A percentile compares a stretch with the other conserved stretches of the same genome.
Conservation (phyloP, 495 filamentous ascomycete genomes). For the Pyronema domesticum region DNA sequence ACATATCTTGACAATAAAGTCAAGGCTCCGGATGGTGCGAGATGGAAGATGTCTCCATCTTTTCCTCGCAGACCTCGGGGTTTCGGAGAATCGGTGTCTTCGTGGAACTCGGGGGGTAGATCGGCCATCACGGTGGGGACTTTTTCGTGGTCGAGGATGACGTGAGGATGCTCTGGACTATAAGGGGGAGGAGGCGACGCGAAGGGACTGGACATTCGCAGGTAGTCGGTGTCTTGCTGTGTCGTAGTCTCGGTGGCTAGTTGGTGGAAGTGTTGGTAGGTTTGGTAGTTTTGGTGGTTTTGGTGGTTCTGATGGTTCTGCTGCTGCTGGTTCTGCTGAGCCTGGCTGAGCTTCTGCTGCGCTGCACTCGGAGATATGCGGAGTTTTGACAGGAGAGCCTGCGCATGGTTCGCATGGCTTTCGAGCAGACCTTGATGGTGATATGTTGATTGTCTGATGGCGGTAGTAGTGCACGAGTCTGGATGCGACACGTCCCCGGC, state of each 20-base stretch:
- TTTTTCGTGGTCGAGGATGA: conserved; percentile 24
- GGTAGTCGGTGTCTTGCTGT: background rate
- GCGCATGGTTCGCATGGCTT: conserved; percentile 21
- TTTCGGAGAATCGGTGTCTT: conserved; percentile 10
- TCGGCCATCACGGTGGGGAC: conserved; percentile 7
- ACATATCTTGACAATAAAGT: conserved; percentile 56
- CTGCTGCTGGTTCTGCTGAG: no score
- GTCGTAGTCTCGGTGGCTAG: background rate
- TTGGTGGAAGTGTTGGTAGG: no score
- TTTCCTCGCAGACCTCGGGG: conserved; percentile 20
- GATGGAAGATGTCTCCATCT: conserved; percentile 45
- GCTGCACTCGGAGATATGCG: conserved; percentile 19
- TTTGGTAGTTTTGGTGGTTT: no score
- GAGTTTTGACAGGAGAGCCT: conserved; percentile 23
- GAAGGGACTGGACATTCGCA: conserved; percentile 20
- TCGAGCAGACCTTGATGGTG: conserved; percentile 11
- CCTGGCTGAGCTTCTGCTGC: background rate
- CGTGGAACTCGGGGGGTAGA: background rate
- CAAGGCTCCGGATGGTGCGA: conserved; percentile 58
- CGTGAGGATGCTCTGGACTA: conserved; percentile 20
- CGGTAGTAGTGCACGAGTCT: conserved; percentile 7
- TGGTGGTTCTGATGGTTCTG: background rate
- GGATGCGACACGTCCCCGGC: background rate
- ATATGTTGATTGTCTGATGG: conserved; percentile 1
- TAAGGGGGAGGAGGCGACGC: conserved; percentile 23